Evolutionary conservation across 768 basidiomycete species (phyloP).

Genomic region (Tricholoma saponaceum): DNA sequence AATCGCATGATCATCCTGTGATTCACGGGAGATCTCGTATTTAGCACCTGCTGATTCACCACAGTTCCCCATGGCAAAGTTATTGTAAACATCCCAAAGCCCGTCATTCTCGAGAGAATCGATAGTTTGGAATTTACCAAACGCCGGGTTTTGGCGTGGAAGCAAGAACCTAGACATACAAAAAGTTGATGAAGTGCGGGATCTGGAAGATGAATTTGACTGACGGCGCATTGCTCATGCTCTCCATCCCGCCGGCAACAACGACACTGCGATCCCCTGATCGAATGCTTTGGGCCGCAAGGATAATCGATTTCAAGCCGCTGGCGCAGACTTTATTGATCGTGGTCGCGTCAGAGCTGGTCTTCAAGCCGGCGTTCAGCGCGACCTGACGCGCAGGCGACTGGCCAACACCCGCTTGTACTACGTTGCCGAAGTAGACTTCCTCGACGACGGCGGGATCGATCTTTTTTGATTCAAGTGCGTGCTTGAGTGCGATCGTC

Average conservation of each 20-base stretch:
- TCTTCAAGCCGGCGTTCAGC: conserved; percentile 80
- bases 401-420: conserved; percentile 97
- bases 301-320: conserved; percentile 92
- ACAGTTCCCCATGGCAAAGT: conserved; percentile 98
- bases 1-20: conserved; percentile 87
- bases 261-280: conserved; percentile 83
- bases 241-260: conserved; percentile 97
- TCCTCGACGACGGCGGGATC: conserved; percentile 87
- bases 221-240: conserved; percentile 98
- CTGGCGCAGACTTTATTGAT: conserved; percentile 99
- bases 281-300: conserved; percentile 88
- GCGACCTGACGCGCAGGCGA: conserved; percentile 97
- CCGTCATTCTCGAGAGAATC: conserved; percentile 93
- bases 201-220: conserved; percentile 30
- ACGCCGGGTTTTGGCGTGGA: conserved; percentile 75
- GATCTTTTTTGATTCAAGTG: conserved; percentile 75
- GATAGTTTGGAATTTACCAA: conserved; percentile 83
- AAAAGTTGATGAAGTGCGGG: not conserved
- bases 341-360: conserved; percentile 92
- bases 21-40: conserved; percentile 77
- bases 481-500: conserved; percentile 83
- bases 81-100: conserved; percentile 96
- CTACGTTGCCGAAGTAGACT: conserved; percentile 95
- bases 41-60: conserved; percentile 85
- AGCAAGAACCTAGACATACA: conserved; percentile 62